Percentiles rank a stretch among this genome's conserved stretches.
Conservation (phyloP, 495 filamentous ascomycete species). For the Trichoderma reesei region DNA sequence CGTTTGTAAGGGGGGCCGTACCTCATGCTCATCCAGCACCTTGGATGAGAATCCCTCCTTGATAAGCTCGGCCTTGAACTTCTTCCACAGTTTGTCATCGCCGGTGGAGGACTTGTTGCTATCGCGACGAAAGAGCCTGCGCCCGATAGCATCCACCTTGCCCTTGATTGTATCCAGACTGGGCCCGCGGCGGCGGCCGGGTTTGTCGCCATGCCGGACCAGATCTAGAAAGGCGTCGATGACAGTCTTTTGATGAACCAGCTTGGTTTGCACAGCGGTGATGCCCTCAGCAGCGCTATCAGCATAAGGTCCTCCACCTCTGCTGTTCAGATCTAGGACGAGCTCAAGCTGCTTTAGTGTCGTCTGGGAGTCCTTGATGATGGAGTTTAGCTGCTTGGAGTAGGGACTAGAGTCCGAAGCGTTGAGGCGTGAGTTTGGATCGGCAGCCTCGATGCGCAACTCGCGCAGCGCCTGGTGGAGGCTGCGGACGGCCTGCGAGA, state of each 20-base stretch:
- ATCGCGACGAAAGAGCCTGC: constrained; percentile 31
- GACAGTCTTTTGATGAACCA: constrained; percentile 30
- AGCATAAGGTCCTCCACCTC: constrained; percentile 7
- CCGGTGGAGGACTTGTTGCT: constrained; percentile 26
- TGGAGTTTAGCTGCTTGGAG: constrained; percentile 30
- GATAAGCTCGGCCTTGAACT: constrained; percentile 42
- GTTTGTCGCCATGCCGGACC: constrained; percentile 31
- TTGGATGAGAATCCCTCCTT: constrained; percentile 42
- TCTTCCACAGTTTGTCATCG: constrained; percentile 40
- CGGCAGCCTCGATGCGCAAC: constrained; percentile 38
- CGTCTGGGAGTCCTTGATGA: constrained; percentile 40
- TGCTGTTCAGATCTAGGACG: constrained; percentile 32
- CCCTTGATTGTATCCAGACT: constrained; percentile 34
- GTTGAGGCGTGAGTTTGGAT: constrained; percentile 39
- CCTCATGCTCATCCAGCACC: constrained; percentile 41
- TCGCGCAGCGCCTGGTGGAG: constrained; percentile 39
- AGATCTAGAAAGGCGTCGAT: constrained; percentile 40
- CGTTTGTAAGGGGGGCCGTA: constrained; percentile 16
- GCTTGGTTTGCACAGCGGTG: constrained; percentile 25
- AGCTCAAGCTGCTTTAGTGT: constrained; percentile 37
- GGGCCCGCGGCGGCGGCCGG: constrained; percentile 13
- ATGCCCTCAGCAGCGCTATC: constrained; percentile 15
- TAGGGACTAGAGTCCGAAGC: constrained; percentile 24
- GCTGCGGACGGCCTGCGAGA: constrained; percentile 29
- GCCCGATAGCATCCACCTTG: constrained; percentile 43